Conservation (phyloP, 2,329 filamentous ascomycete genomes). For the Cytospora mali region DNA sequence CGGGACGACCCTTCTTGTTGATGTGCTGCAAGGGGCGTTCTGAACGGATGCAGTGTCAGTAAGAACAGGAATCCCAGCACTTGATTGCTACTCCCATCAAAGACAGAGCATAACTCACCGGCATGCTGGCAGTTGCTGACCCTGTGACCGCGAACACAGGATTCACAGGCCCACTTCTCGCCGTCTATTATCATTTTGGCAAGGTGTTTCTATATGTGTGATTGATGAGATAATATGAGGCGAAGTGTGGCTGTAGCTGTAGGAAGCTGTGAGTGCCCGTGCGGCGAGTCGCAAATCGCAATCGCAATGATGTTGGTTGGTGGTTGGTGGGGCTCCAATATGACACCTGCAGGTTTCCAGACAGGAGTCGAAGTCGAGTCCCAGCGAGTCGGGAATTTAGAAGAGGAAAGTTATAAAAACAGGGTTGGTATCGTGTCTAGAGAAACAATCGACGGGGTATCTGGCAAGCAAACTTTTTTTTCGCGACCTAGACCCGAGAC, state of each 20-base stretch:
- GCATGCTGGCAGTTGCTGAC: constrained; percentile 98
- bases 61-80: background rate
- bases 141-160: constrained; percentile 96
- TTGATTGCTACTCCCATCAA: background rate
- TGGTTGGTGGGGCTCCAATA: constrained; percentile 18
- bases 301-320: constrained; percentile 5
- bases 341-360: constrained; percentile 24
- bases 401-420: constrained; percentile 23
- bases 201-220: background rate
- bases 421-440: constrained; percentile 29
- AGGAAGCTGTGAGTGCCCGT: background rate
- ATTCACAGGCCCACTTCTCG: constrained; percentile 97
- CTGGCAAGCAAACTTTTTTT: constrained; percentile 30
- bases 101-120: constrained; percentile 64
- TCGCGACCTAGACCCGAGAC: constrained; percentile 32
- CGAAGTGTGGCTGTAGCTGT: constrained; percentile 1
- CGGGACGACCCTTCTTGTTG: constrained; percentile 95
- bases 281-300: constrained; percentile 16
- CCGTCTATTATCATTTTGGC: constrained; percentile 80
- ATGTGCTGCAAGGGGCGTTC: constrained; percentile 92
- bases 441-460: constrained; percentile 36
- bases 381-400: constrained; percentile 25
- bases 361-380: constrained; percentile 10
- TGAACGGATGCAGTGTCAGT: constrained; percentile 43
- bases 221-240: background rate